Evolutionary conservation across 2,329 filamentous ascomycete species (phyloP).

Genomic region (Diaporthe capsici): DNA sequence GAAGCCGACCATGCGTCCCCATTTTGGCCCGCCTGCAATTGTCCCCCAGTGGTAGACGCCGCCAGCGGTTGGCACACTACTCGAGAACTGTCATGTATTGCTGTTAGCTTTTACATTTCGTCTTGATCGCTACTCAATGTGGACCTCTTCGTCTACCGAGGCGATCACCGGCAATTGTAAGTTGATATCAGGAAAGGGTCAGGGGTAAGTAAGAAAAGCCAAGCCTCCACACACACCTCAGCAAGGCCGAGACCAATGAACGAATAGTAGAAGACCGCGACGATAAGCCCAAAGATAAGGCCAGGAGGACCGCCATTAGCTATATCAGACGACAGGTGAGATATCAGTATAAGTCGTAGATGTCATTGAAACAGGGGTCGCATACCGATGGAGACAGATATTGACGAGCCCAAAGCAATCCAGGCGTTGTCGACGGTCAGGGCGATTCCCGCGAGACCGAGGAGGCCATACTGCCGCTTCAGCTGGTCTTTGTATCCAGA

Average conservation of each 20-base stretch:
- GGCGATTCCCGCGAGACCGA: constrained; percentile 71
- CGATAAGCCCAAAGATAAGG: constrained; percentile 58
- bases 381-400: constrained; percentile 65
- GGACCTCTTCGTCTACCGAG: not conserved
- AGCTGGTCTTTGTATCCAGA: constrained; percentile 76
- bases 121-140: not conserved
- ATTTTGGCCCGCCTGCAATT: constrained; percentile 67
- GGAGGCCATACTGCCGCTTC: constrained; percentile 72
- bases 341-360: constrained; percentile 34
- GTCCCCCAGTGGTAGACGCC: constrained; percentile 75
- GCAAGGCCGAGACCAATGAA: constrained; percentile 59
- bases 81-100: constrained; percentile 65
- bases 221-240: constrained; percentile 50
- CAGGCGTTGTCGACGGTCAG: constrained; percentile 76
- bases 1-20: constrained; percentile 66
- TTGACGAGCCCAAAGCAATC: constrained; percentile 73
- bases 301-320: constrained; percentile 59
- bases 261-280: constrained; percentile 59
- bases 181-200: constrained; percentile 35
- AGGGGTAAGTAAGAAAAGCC: not conserved
- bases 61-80: constrained; percentile 70
- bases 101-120: constrained; percentile 49
- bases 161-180: not conserved
- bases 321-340: constrained; percentile 38
- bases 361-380: constrained; percentile 3